Conservation (phyloP, 371 early-diverging fungal species). For the Lichtheimia ramosa region DNA sequence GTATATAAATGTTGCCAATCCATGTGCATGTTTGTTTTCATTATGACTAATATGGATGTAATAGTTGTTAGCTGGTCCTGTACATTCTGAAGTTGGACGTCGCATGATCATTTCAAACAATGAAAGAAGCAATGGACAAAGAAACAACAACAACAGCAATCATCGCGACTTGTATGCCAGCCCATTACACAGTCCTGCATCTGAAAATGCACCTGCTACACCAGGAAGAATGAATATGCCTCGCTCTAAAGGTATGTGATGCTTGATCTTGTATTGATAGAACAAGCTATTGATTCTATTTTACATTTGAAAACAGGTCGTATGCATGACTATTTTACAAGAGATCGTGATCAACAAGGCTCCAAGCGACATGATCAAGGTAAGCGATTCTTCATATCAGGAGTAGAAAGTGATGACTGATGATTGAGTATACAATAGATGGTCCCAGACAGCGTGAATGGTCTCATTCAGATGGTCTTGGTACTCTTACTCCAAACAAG, state of each 20-base stretch:
- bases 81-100: conserved; percentile 52
- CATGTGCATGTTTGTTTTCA: not conserved
- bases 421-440: not conserved
- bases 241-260: conserved; percentile 20
- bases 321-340: conserved; percentile 23
- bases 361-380: conserved; percentile 19
- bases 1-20: conserved; percentile 29
- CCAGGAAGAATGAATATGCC: conserved; percentile 24
- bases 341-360: conserved; percentile 19
- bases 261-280: not conserved
- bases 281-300: not conserved
- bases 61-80: conserved; percentile 54
- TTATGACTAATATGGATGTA: not conserved
- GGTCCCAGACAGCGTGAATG: conserved; percentile 17
- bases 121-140: conserved; percentile 12
- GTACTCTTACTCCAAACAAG: conserved; percentile 13
- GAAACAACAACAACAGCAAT: conserved; percentile 18
- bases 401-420: too few species aligned
- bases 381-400: not conserved
- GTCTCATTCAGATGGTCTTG: conserved; percentile 19
- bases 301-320: conserved; percentile 15
- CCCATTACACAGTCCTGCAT: conserved; percentile 41
- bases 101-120: conserved; percentile 26
- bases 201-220: conserved; percentile 33
- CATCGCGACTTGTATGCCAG: conserved; percentile 33